Percentiles rank a stretch among this genome's conserved stretches.
These are phyloP conservation scores for Pseudogymnoascus verrucosus DNA, from an alignment of 2,329 filamentous ascomycete genomes.

Conservation along the genomic window DNA sequence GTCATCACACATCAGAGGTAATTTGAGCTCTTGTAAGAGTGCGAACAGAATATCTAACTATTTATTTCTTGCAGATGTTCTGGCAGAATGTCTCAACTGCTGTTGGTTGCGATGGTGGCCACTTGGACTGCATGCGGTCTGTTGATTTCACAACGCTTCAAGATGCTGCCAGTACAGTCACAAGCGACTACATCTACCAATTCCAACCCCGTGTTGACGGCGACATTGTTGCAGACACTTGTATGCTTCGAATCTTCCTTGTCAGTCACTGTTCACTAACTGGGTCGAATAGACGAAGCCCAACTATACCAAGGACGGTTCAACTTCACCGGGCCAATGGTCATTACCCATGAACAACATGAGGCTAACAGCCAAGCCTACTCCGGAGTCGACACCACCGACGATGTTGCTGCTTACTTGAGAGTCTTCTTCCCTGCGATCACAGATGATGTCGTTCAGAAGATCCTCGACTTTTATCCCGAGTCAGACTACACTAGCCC, in stretches of 20 bases:
- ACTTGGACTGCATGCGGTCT: conserved; percentile 26
- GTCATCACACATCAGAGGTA: conserved; percentile 28
- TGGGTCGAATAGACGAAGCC: conserved; percentile 23
- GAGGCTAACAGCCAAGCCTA: conserved; percentile 28
- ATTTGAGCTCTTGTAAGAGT: neutral
- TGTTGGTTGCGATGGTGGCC: conserved; percentile 26
- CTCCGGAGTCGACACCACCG: conserved; percentile 27
- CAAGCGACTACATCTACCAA: conserved; percentile 26
- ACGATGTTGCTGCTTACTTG: conserved; percentile 27
- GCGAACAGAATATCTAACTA: neutral
- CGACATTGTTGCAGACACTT: conserved; percentile 30
- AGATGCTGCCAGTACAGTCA: conserved; percentile 22
- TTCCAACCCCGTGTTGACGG: conserved; percentile 32
- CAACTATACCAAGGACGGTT: conserved; percentile 30
- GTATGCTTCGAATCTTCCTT: conserved; percentile 10
- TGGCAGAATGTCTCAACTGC: conserved; percentile 26
- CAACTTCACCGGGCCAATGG: conserved; percentile 30
- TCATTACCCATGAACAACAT: conserved; percentile 31
- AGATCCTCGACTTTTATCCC: conserved; percentile 27
- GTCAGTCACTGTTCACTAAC: neutral
- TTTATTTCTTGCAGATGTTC: conserved; percentile 13
- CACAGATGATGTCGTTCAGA: conserved; percentile 26
- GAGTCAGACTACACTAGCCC: conserved; percentile 29
- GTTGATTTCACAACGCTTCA: conserved; percentile 27
- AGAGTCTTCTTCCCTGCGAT: conserved; percentile 29